phyloP scores from a whole-genome alignment of 192 early-diverging fungal genomes.

The Coemansia erecta region DNA sequence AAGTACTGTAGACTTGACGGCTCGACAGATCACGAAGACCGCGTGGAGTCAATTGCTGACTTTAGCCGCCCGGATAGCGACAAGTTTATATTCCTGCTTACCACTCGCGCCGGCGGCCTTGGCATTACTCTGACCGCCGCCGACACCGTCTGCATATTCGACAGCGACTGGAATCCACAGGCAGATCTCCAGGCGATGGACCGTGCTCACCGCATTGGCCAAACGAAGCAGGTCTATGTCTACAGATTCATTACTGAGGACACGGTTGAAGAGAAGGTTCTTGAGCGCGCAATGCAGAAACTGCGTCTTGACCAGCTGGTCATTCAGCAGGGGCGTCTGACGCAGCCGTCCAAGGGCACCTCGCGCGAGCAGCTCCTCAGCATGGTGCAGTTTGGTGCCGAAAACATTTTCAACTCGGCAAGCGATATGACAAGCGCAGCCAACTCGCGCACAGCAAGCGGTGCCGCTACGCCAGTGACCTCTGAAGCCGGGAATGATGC shows the following conservation, averaged over 20 bases:
- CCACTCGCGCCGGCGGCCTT: conserved; percentile 95
- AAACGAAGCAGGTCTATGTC: conserved; percentile 96
- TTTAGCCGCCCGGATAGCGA: conserved; percentile 85
- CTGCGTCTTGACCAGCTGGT: conserved; percentile 94
- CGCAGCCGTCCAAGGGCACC: conserved; percentile 65
- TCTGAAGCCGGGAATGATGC: conserved; percentile 48
- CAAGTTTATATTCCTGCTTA: conserved; percentile 96
- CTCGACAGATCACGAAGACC: conserved; percentile 90
- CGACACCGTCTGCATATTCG: conserved; percentile 94
- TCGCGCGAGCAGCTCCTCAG: conserved; percentile 64
- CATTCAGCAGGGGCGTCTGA: conserved; percentile 93
- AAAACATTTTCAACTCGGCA: conserved; percentile 68
- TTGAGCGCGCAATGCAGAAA: conserved; percentile 97
- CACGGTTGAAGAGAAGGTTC: conserved; percentile 95
- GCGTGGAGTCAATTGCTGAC: conserved; percentile 90
- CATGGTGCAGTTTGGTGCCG: conserved; percentile 97
- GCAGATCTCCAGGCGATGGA: conserved; percentile 94
- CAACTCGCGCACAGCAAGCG: conserved; percentile 30
- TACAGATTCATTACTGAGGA: conserved; percentile 97
- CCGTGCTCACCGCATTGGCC: conserved; percentile 98
- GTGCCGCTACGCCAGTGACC: conserved; percentile 24
- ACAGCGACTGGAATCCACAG: conserved; percentile 95
- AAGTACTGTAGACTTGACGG: conserved; percentile 97
- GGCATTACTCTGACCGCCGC: conserved; percentile 97
- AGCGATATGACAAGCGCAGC: conserved; percentile 19